Evolutionary conservation across 2,329 filamentous ascomycete genomes (phyloP).

Genomic region (Nectriaceae sp.): DNA sequence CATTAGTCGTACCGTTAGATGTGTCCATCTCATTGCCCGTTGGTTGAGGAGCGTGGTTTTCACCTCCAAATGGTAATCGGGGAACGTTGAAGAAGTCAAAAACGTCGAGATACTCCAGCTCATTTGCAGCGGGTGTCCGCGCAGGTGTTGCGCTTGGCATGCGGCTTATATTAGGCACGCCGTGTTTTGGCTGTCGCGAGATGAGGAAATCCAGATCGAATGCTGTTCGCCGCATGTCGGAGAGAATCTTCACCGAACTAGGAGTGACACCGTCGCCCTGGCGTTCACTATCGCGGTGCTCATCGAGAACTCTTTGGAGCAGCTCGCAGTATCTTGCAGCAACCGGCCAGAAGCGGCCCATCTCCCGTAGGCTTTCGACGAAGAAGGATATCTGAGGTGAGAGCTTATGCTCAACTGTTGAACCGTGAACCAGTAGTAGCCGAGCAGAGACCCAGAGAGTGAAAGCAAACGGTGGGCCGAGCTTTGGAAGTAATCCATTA

Average conservation of each 20-base stretch:
- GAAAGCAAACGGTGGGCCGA: constrained; percentile 90
- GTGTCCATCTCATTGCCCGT: constrained; percentile 29
- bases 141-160: constrained; percentile 59
- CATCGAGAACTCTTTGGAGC: constrained; percentile 80
- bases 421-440: constrained; percentile 84
- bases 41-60: constrained; percentile 26
- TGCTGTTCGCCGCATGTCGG: constrained; percentile 88
- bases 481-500: constrained; percentile 73
- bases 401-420: constrained; percentile 82
- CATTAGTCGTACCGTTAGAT: constrained; percentile 19
- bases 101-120: constrained; percentile 87
- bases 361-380: constrained; percentile 76
- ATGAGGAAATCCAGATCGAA: constrained; percentile 91
- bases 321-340: constrained; percentile 80
- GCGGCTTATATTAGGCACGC: constrained; percentile 42
- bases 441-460: constrained; percentile 90
- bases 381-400: constrained; percentile 80
- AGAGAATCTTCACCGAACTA: constrained; percentile 81
- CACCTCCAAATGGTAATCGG: constrained; percentile 58
- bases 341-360: constrained; percentile 85
- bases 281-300: constrained; percentile 77
- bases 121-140: constrained; percentile 73
- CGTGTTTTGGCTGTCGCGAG: constrained; percentile 69
- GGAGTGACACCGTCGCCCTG: constrained; percentile 76
- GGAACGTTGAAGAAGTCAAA: constrained; percentile 96